Evolutionary conservation across 345 rosid genomes (phyloP).

Genomic region (Syzygium aqueum): DNA sequence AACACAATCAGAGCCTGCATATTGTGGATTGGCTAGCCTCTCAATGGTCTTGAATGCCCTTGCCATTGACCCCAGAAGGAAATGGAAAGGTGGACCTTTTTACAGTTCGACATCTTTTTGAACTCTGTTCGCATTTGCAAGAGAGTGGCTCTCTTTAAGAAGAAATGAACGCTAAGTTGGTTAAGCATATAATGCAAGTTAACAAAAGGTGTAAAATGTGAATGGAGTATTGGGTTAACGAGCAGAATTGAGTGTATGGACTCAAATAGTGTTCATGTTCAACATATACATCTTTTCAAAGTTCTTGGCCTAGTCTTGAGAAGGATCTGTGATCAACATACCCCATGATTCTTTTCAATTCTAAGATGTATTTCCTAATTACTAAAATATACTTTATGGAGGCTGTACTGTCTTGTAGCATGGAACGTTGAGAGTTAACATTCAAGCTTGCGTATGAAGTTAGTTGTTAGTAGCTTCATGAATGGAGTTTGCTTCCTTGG

Average conservation of each 20-base stretch:
- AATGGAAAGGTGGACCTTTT: slow-evolving; percentile 59
- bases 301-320: background rate
- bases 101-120: background rate
- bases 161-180: background rate
- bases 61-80: slow-evolving; percentile 73
- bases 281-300: background rate
- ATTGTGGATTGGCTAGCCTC: slow-evolving; percentile 85
- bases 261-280: background rate
- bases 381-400: background rate
- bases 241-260: background rate
- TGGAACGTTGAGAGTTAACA: background rate
- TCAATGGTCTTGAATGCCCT: slow-evolving; percentile 88
- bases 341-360: background rate
- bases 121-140: background rate
- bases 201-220: background rate
- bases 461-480: background rate
- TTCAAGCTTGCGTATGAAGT: background rate
- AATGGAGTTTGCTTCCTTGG: background rate
- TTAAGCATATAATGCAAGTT: background rate
- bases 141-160: background rate
- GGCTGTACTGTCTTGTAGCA: background rate
- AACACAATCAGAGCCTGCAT: slow-evolving; percentile 92
- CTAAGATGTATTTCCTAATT: background rate
- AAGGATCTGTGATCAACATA: background rate
- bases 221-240: background rate